These are phyloP conservation scores for Yamadazyma sp. DNA, from an alignment of 1,139 yeast species.

Conservation along the genomic window DNA sequence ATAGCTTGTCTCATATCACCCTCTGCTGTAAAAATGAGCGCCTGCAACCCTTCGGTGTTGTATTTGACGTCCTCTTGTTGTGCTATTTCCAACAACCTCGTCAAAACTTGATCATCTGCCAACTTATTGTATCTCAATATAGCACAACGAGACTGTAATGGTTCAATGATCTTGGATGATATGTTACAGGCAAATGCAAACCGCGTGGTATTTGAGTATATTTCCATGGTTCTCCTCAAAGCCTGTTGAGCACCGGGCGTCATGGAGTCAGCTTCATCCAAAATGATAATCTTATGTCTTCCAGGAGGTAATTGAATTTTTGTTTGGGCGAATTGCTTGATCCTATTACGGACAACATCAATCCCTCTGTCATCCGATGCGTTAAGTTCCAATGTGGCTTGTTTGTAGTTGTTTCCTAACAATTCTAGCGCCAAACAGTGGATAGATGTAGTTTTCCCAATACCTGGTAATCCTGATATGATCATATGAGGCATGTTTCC, in stretches of 20 bases:
- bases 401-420: constrained; percentile 67
- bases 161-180: constrained; percentile 91
- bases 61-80: constrained; percentile 71
- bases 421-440: constrained; percentile 87
- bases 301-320: constrained; percentile 60
- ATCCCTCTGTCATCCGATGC: constrained; percentile 54
- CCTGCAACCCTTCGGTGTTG: constrained; percentile 89
- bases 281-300: constrained; percentile 79
- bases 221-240: constrained; percentile 93
- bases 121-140: constrained; percentile 81
- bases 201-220: constrained; percentile 89
- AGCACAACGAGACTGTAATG: constrained; percentile 95
- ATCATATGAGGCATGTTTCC: constrained; percentile 98
- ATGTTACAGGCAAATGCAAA: constrained; percentile 98
- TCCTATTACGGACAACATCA: constrained; percentile 48
- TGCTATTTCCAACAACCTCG: constrained; percentile 71
- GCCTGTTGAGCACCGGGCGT: constrained; percentile 99
- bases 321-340: constrained; percentile 66
- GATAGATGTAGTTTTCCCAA: constrained; percentile 93
- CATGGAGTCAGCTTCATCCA: constrained; percentile 98
- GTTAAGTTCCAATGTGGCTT: constrained; percentile 82
- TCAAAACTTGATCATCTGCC: constrained; percentile 80
- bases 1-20: constrained; percentile 99
- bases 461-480: constrained; percentile 93
- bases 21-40: constrained; percentile 93